These are phyloP conservation scores for Tetrahymena thermophila DNA, from an alignment of 73 alveolate genomes.

Conservation along the genomic window DNA sequence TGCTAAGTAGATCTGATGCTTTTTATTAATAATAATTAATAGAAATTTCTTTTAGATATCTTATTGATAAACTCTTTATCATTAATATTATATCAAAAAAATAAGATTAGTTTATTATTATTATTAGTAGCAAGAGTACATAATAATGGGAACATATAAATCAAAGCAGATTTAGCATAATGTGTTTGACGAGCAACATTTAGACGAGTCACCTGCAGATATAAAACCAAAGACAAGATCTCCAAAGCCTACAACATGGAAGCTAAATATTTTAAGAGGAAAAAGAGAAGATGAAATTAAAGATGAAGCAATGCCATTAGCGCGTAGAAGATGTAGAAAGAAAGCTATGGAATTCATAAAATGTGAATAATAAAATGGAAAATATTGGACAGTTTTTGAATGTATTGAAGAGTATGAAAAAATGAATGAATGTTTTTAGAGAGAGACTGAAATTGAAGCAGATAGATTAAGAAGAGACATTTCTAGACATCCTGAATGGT, in stretches of 20 bases:
- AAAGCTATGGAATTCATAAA: slow-evolving; percentile 29
- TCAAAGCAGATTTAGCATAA: background rate
- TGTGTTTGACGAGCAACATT: background rate
- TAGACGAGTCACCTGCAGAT: slow-evolving; percentile 28
- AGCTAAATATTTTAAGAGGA: slow-evolving; percentile 46
- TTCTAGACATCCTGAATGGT: slow-evolving; percentile 53
- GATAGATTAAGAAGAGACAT: slow-evolving; percentile 60
- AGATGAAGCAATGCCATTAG: slow-evolving; percentile 40
- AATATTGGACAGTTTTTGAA: slow-evolving; percentile 48
- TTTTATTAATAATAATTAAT: background rate
- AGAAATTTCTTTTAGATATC: background rate
- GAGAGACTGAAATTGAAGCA: slow-evolving; percentile 48
- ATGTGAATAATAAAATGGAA: slow-evolving; percentile 44
- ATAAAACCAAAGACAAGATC: slow-evolving; percentile 43
- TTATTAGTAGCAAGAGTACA: background rate
- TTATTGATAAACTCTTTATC: background rate
- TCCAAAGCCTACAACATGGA: slow-evolving; percentile 42
- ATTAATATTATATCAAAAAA: background rate
- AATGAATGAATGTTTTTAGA: slow-evolving; percentile 47
- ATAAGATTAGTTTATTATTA: background rate
- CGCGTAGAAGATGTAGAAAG: slow-evolving; percentile 46
- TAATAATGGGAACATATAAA: background rate
- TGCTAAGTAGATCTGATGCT: background rate
- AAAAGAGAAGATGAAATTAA: slow-evolving; percentile 48
- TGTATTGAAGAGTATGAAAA: slow-evolving; percentile 41